These are phyloP conservation scores for Globisporangium splendens DNA, from an alignment of 352 stramenopile species.

Conservation along the genomic window DNA sequence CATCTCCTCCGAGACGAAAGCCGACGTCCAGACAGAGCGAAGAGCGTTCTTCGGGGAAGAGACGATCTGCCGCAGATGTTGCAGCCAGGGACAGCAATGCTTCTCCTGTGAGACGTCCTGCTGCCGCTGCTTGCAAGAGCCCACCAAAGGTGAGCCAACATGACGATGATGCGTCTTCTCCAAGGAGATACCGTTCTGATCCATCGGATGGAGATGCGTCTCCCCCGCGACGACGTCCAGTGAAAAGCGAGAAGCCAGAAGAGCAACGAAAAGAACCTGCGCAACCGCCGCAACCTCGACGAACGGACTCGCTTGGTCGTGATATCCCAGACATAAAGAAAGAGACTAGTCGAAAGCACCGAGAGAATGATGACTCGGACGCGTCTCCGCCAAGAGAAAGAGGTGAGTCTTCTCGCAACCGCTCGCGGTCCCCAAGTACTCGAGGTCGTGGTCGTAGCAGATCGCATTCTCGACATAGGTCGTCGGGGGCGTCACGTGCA, in stretches of 20 bases:
- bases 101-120: constrained; percentile 22
- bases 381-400: constrained; percentile 2
- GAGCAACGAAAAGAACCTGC: neutral
- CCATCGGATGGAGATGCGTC: constrained; percentile 1
- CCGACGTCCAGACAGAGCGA: neutral
- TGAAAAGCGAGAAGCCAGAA: neutral
- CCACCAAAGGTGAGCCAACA: constrained; percentile 2
- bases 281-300: constrained; percentile 2
- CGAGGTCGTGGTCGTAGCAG: neutral
- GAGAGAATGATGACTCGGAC: neutral
- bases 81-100: constrained; percentile 15
- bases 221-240: constrained; percentile 7
- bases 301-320: constrained; percentile 21
- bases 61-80: neutral
- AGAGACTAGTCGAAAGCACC: neutral
- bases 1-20: constrained; percentile 18
- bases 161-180: constrained; percentile 19
- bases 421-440: neutral
- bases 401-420: neutral
- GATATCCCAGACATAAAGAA: constrained; percentile 10
- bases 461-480: neutral
- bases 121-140: neutral
- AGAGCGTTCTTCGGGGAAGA: neutral
- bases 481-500: neutral
- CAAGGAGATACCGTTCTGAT: constrained; percentile 8